These are phyloP conservation scores for Discostella pseudostelligera DNA, from an alignment of 108 stramenopile genomes.

Conservation along the genomic window DNA sequence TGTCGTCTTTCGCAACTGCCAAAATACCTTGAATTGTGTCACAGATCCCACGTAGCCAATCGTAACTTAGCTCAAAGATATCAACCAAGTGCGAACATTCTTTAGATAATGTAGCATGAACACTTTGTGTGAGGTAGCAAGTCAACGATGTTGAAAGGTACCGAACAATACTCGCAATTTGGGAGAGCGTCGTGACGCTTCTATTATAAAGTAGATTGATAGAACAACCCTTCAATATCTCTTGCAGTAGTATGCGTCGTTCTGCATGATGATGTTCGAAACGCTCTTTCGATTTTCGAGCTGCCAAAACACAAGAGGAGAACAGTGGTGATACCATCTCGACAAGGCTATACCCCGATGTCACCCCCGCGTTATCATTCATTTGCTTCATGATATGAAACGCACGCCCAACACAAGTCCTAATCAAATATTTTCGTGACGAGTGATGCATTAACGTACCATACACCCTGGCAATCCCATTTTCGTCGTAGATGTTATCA, in stretches of 20 bases:
- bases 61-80: conserved; percentile 27
- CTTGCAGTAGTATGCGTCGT: conserved; percentile 19
- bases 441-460: conserved; percentile 12
- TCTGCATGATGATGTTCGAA: conserved; percentile 5
- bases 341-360: not conserved
- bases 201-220: not conserved
- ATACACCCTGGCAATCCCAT: conserved; percentile 17
- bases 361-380: not conserved
- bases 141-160: conserved; percentile 24
- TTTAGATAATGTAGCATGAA: not conserved
- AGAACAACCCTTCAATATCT: conserved; percentile 18
- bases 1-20: not conserved
- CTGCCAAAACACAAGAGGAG: conserved; percentile 10
- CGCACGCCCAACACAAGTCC: conserved; percentile 9
- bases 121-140: conserved; percentile 21
- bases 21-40: conserved; percentile 17
- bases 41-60: conserved; percentile 32
- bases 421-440: conserved; percentile 39
- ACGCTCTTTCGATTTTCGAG: not conserved
- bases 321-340: conserved; percentile 22
- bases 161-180: conserved; percentile 19
- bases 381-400: conserved; percentile 1
- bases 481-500: not conserved
- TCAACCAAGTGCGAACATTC: not conserved
- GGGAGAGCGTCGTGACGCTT: not conserved